phyloP scores from a whole-genome alignment of 768 basidiomycete genomes.

The Serpula lacrymans region DNA sequence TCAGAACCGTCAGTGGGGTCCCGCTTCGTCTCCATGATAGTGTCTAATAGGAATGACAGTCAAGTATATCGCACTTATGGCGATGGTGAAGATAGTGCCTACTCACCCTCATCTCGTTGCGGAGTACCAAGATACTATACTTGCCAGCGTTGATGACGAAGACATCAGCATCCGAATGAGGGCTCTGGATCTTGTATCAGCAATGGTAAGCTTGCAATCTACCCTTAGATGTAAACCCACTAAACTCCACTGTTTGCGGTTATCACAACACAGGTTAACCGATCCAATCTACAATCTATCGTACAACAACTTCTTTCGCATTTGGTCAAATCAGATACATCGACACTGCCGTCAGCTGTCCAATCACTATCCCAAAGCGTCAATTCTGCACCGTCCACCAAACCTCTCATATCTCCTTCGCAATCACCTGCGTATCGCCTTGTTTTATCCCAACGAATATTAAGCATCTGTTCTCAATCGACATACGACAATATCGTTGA shows the following conservation, averaged over 20 bases:
- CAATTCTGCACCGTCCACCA: slow-evolving; percentile 34
- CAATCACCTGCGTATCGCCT: slow-evolving; percentile 86
- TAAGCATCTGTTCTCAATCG: slow-evolving; percentile 81
- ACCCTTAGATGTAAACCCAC: slow-evolving; percentile 2
- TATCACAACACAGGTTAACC: slow-evolving; percentile 62
- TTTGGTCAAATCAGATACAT: slow-evolving; percentile 59
- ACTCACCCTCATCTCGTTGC: slow-evolving; percentile 86
- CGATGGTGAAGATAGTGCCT: slow-evolving; percentile 94
- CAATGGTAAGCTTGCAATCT: slow-evolving; percentile 61
- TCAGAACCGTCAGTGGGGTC: slow-evolving; percentile 77
- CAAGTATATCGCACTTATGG: slow-evolving; percentile 94
- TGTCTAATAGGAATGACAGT: slow-evolving; percentile 46
- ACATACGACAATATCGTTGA: slow-evolving; percentile 87
- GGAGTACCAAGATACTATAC: slow-evolving; percentile 88
- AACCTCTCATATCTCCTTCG: slow-evolving; percentile 45
- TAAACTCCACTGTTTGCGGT: too few relatives aligned
- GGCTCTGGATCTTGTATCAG: slow-evolving; percentile 88
- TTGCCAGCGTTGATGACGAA: slow-evolving; percentile 85
- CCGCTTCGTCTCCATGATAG: background rate
- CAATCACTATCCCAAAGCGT: slow-evolving; percentile 52
- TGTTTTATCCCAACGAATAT: slow-evolving; percentile 73
- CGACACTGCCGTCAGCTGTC: slow-evolving; percentile 55
- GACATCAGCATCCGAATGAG: slow-evolving; percentile 97
- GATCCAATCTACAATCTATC: slow-evolving; percentile 81
- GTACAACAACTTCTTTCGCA: slow-evolving; percentile 88